Conservation (phyloP, 768 basidiomycete species). For the Mycena pura region DNA sequence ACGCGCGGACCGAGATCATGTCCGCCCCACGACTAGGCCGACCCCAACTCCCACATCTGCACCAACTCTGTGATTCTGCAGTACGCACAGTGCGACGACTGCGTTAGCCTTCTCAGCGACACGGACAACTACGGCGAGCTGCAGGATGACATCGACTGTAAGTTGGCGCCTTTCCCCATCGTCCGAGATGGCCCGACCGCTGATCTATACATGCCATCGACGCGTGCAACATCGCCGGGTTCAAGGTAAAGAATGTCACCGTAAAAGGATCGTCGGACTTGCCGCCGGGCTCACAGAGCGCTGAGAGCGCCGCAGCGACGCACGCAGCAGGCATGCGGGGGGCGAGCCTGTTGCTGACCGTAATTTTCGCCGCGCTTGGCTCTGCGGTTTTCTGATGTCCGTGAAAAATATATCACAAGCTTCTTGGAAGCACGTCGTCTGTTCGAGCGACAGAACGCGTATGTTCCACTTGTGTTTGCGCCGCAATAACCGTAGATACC, state of each 20-base stretch:
- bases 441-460: too few species aligned
- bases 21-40: neutral
- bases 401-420: neutral
- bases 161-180: neutral
- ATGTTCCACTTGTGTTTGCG: too few species aligned
- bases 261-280: neutral
- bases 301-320: too few species aligned
- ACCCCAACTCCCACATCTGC: neutral
- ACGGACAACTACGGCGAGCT: neutral
- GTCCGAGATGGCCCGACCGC: neutral
- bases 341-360: neutral
- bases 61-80: neutral
- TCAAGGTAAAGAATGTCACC: neutral
- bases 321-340: neutral
- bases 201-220: neutral
- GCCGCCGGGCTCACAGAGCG: neutral
- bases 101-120: neutral
- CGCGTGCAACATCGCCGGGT: neutral
- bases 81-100: neutral
- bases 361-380: neutral
- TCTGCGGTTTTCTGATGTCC: neutral
- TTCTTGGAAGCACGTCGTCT: too few species aligned
- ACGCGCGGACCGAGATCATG: neutral
- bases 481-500: too few species aligned
- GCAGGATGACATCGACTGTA: neutral